phyloP scores from a whole-genome alignment of 2,329 filamentous ascomycete genomes.

The Botrytis sinoallii region DNA sequence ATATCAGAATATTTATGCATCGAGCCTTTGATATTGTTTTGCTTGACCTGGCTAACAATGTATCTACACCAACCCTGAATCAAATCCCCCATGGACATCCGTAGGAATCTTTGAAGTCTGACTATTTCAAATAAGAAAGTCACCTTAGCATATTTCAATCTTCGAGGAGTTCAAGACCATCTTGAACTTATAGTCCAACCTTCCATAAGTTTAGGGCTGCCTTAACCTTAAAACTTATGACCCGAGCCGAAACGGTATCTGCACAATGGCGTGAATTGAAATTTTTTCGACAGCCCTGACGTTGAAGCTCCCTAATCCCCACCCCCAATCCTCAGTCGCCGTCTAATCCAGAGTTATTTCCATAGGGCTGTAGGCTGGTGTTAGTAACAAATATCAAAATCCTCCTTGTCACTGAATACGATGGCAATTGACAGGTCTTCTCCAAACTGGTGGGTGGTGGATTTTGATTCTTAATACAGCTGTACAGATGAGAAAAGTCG shows the following conservation, averaged over 20 bases:
- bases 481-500: conserved; percentile 36
- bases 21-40: not conserved
- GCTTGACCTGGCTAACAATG: not conserved
- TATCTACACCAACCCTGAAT: not conserved
- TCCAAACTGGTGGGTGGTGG: conserved; percentile 26
- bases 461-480: conserved; percentile 39
- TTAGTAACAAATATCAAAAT: not conserved
- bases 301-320: not conserved
- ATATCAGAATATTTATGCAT: not conserved
- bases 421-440: conserved; percentile 4
- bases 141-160: not conserved
- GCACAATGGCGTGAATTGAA: not conserved
- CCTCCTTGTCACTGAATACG: conserved; percentile 11
- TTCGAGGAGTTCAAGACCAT: not conserved
- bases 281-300: not conserved
- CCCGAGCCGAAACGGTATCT: not conserved
- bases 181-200: not conserved
- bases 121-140: not conserved
- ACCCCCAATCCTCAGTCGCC: no score
- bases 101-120: not conserved
- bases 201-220: not conserved
- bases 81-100: not conserved
- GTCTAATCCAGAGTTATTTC: no score
- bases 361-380: no score
- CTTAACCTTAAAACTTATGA: not conserved